Base-by-base conservation (phyloP, 2,329 filamentous ascomycete genomes). In the Cadophora luteo-olivacea region DNA sequence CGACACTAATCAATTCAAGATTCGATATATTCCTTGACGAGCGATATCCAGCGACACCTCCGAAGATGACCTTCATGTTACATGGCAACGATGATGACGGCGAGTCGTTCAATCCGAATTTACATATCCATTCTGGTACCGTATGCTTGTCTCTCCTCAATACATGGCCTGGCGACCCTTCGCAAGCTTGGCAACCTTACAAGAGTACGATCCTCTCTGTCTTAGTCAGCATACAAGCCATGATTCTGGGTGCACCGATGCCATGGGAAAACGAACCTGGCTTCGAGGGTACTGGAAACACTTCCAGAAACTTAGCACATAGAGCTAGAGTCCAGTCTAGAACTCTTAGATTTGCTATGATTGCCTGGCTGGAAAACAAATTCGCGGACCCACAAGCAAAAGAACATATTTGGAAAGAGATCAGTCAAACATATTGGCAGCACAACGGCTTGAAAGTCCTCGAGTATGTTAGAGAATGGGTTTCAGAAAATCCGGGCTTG, bases 231-330 rank as follows among this genome's bases (percentile, higher is more conserved):
- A 64, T 74, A 14, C 73, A 74, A 67, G 72, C 70, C 22, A 74
- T 74, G 73, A 74, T 74, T 45, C 65, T 74, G 11, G 73, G 73
- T 25, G 70, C 70, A 38, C 70, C 72, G 6, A 51, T 68, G 33
- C 73, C 73, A 25, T 73, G 69, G 69, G 60, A 71, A 25, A 74
- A 74, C 32, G 73, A 74, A 52, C 73, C 73, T 22, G 70, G 73
- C 22, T 66, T 63, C 29, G 68, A 68, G 57, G 49, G 51, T 22
- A 33, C 65, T 49, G 64, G 49, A 12, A 38, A 51, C 22, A 68
- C 66, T 14, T 9, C 49, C 6, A 45, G 36, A 33, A 68, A 68
- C 4, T 25, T 64, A 19, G 57, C 69, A 25, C 68, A 73, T 32
- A 72, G 67, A 49, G 45, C 64, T 8, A 57, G 69, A 12, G 69